phyloP scores from a whole-genome alignment of 495 filamentous ascomycete genomes.

The Hyaloscypha bicolor region DNA sequence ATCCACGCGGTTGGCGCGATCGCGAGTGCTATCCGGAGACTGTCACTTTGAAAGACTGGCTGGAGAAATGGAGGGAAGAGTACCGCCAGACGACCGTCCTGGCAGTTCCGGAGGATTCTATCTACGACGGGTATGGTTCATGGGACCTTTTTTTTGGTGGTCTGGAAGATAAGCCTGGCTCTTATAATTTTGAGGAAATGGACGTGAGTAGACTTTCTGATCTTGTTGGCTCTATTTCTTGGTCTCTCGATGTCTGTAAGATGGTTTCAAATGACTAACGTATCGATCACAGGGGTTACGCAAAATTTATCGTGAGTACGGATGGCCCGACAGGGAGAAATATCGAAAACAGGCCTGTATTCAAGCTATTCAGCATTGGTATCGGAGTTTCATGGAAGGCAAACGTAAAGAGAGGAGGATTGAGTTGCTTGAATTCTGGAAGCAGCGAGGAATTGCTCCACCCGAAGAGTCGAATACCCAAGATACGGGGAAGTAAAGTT shows the following conservation, averaged over 20 bases:
- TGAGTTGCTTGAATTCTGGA: neutral
- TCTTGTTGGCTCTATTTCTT: neutral
- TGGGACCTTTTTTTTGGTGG: neutral
- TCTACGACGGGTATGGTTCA: neutral
- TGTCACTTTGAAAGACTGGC: conserved; percentile 2
- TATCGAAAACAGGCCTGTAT: conserved; percentile 7
- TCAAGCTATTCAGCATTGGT: neutral
- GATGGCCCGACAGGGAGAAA: conserved; percentile 1
- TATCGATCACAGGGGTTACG: conserved; percentile 1
- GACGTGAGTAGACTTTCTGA: neutral
- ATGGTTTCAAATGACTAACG: neutral
- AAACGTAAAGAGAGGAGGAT: neutral
- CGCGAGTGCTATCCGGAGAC: conserved; percentile 16
- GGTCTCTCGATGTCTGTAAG: neutral
- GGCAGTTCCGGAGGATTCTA: neutral
- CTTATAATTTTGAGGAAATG: neutral
- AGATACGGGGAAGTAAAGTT: conserved; percentile 4
- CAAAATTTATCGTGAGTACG: conserved; percentile 9
- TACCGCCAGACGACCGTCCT: neutral
- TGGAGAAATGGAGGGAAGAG: neutral
- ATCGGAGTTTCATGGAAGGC: neutral
- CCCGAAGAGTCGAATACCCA: neutral
- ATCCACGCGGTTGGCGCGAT: conserved; percentile 27
- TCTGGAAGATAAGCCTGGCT: neutral
- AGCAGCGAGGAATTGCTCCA: neutral